Evolutionary conservation across 805 yeast species (phyloP).

Genomic region (Saturnispora saitoi): DNA sequence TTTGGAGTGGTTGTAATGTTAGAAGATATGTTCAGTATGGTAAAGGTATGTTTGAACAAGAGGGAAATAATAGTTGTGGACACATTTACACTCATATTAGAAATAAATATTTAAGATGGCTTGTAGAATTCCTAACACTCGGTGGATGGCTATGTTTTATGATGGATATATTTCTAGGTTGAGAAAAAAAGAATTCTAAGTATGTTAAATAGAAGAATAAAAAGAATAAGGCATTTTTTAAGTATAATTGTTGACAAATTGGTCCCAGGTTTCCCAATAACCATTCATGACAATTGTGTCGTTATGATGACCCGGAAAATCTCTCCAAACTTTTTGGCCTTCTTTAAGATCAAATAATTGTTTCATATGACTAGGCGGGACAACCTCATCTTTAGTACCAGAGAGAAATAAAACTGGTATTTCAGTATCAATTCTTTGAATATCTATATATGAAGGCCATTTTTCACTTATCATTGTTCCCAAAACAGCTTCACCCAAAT

Average conservation of each 20-base stretch:
- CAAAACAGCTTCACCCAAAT: slow-evolving; percentile 30
- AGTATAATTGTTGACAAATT: slow-evolving; percentile 41
- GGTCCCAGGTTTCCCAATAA: slow-evolving; percentile 66
- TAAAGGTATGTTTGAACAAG: slow-evolving; percentile 71
- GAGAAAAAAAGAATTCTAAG: slow-evolving; percentile 26
- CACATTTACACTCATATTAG: slow-evolving; percentile 16
- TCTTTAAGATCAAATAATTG: slow-evolving; percentile 38
- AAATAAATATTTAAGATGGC: slow-evolving; percentile 22
- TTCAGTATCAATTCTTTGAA: slow-evolving; percentile 39
- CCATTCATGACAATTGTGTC: slow-evolving; percentile 69
- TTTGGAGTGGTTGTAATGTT: slow-evolving; percentile 74
- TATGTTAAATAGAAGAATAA: not conserved
- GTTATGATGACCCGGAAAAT: slow-evolving; percentile 66
- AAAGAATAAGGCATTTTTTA: not conserved
- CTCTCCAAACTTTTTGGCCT: slow-evolving; percentile 41
- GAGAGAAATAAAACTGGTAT: slow-evolving; percentile 65
- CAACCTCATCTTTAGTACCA: slow-evolving; percentile 79
- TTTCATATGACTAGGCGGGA: slow-evolving; percentile 80
- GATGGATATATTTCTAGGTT: slow-evolving; percentile 34
- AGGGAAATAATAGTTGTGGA: slow-evolving; percentile 76
- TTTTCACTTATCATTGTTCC: slow-evolving; percentile 32
- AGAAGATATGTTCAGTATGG: slow-evolving; percentile 71
- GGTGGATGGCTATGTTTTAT: slow-evolving; percentile 40
- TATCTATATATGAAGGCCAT: slow-evolving; percentile 71
- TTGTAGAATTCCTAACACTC: slow-evolving; percentile 32